These are phyloP conservation scores for Clarireedia sp. DNA, from an alignment of 2,329 filamentous ascomycete genomes.

Conservation along the genomic window DNA sequence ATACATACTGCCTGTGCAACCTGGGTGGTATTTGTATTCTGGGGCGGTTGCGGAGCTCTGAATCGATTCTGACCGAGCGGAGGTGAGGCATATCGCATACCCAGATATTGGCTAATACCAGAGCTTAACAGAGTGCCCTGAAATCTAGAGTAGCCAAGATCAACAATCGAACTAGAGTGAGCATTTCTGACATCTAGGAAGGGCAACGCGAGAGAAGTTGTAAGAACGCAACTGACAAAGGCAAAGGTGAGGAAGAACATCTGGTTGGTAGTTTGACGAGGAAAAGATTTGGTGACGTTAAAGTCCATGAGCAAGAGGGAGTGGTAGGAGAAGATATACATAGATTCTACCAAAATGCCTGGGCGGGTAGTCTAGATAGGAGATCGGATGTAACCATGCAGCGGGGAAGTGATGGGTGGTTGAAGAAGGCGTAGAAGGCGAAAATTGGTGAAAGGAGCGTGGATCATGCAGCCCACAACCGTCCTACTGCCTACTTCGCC, in stretches of 20 bases:
- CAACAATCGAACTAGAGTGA: slow-evolving; percentile 29
- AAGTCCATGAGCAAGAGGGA: not conserved
- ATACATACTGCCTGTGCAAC: not conserved
- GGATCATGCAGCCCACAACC: too few relatives aligned
- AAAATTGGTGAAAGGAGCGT: too few relatives aligned
- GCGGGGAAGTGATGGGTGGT: not conserved
- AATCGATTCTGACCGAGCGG: slow-evolving; percentile 61
- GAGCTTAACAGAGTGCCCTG: slow-evolving; percentile 44
- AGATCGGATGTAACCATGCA: not conserved
- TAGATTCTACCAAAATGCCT: not conserved
- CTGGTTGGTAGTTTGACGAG: not conserved
- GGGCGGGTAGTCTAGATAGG: not conserved
- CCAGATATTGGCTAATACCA: slow-evolving; percentile 62
- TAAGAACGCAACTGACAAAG: not conserved
- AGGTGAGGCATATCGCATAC: slow-evolving; percentile 63
- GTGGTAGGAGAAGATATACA: not conserved
- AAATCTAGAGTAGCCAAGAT: slow-evolving; percentile 60
- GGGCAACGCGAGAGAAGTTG: not conserved
- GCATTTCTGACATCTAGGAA: not conserved
- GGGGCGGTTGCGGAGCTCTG: slow-evolving; percentile 28
- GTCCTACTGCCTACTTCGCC: too few relatives aligned
- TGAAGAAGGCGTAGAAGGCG: too few relatives aligned
- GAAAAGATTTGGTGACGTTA: not conserved
- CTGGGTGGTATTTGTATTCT: not conserved
- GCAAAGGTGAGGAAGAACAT: not conserved